A percentile compares a stretch with the other conserved stretches of the same genome.
Evolutionary conservation across 305 asterid genomes (phyloP).

Genomic region (Solanum hybrid): DNA sequence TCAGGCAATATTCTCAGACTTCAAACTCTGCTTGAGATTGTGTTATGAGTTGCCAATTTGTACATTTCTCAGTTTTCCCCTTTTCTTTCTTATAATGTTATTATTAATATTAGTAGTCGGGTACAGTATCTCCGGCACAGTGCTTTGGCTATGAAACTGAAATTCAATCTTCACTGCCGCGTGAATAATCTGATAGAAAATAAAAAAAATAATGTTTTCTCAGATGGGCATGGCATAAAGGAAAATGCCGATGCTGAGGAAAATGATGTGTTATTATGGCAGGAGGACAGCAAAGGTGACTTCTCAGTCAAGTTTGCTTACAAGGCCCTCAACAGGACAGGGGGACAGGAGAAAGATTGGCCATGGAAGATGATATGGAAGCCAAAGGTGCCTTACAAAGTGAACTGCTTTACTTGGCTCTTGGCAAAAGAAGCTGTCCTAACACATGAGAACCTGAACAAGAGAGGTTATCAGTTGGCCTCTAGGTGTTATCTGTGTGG

Average conservation of each 20-base stretch:
- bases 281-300: neutral
- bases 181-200: neutral
- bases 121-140: neutral
- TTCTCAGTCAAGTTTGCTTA: neutral
- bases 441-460: neutral
- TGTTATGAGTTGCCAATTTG: neutral
- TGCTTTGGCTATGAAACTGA: neutral
- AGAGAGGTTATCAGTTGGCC: neutral
- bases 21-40: neutral
- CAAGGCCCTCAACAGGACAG: neutral
- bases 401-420: neutral
- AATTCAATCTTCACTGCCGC: neutral
- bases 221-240: neutral
- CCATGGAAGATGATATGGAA: neutral
- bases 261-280: neutral
- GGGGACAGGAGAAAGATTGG: neutral
- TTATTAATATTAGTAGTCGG: neutral
- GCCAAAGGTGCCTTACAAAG: neutral
- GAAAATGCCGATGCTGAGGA: neutral
- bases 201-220: neutral
- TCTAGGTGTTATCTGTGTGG: neutral
- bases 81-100: neutral
- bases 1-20: constrained; percentile 52
- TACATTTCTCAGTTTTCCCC: neutral
- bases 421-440: neutral